Conservation (phyloP, 208 protist species). For the Naegleria fowleri region DNA sequence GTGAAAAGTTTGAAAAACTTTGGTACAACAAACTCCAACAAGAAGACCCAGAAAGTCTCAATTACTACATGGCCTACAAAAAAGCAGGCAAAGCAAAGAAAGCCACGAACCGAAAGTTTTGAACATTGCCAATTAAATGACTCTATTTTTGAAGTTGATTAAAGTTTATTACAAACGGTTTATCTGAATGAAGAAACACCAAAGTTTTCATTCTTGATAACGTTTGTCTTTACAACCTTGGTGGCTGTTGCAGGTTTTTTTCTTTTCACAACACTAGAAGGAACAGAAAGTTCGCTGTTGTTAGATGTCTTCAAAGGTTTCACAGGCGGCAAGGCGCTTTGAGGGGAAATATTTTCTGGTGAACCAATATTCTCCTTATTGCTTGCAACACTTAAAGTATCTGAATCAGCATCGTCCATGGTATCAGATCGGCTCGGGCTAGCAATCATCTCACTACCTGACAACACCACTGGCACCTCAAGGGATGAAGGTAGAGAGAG, state of each 20-base stretch:
- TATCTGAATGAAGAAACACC: neutral
- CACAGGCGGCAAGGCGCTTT: neutral
- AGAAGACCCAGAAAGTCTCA: conserved; percentile 43
- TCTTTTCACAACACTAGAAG: neutral
- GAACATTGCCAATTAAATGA: neutral
- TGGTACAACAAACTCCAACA: conserved; percentile 35
- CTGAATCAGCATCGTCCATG: neutral
- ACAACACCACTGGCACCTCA: neutral
- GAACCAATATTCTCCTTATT: neutral
- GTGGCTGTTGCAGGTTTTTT: neutral
- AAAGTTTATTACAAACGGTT: neutral
- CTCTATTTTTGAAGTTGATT: neutral
- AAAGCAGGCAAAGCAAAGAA: conserved; percentile 7
- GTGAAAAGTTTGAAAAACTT: conserved; percentile 45
- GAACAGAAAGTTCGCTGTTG: neutral
- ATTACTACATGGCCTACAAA: conserved; percentile 46
- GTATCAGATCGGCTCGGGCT: neutral
- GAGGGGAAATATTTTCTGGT: neutral
- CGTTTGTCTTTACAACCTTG: neutral
- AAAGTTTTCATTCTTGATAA: neutral
- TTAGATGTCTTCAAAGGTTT: neutral
- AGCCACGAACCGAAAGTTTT: neutral
- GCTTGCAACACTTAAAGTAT: neutral
- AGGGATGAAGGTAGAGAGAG: neutral
- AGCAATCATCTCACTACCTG: neutral